Conservation (phyloP, 257 asterid genomes). For the Craterostigma plantagineum region DNA sequence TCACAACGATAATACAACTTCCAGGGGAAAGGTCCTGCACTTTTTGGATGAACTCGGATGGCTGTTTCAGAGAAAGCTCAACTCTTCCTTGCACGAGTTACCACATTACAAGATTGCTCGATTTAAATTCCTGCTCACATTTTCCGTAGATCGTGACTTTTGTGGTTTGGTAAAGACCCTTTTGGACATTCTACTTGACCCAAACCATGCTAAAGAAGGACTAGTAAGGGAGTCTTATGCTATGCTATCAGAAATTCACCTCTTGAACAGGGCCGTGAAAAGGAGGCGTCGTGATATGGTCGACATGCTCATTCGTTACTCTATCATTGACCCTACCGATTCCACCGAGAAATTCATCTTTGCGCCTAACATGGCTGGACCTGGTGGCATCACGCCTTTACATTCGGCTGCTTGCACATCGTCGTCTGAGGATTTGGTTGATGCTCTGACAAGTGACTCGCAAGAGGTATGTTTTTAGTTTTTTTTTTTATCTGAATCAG, state of each 20-base stretch:
- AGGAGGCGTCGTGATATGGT: slow-evolving; percentile 48
- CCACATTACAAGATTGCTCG: slow-evolving; percentile 43
- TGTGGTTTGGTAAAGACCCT: slow-evolving; percentile 54
- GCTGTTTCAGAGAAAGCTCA: slow-evolving; percentile 66
- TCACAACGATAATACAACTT: slow-evolving; percentile 14
- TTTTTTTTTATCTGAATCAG: slow-evolving; percentile 24
- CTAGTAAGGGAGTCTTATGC: slow-evolving; percentile 34
- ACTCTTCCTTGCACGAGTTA: slow-evolving; percentile 22
- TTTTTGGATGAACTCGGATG: slow-evolving; percentile 86
- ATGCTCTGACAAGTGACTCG: slow-evolving; percentile 60
- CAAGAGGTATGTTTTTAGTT: slow-evolving; percentile 32
- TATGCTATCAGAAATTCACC: slow-evolving; percentile 62
- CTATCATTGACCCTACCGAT: slow-evolving; percentile 19
- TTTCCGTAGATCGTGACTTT: slow-evolving; percentile 66
- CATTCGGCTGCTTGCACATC: slow-evolving; percentile 67
- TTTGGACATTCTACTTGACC: slow-evolving; percentile 46
- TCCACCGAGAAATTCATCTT: slow-evolving; percentile 28
- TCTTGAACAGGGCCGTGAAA: slow-evolving; percentile 67
- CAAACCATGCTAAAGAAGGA: slow-evolving; percentile 35
- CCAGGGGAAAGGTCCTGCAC: slow-evolving; percentile 36
- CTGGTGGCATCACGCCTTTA: slow-evolving; percentile 78
- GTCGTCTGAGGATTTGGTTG: slow-evolving; percentile 43
- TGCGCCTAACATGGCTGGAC: slow-evolving; percentile 50
- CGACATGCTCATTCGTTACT: slow-evolving; percentile 32
- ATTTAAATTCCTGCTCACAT: slow-evolving; percentile 50